Evolutionary conservation across 305 asterid genomes (phyloP).

Genomic region (Solanum hybrid): DNA sequence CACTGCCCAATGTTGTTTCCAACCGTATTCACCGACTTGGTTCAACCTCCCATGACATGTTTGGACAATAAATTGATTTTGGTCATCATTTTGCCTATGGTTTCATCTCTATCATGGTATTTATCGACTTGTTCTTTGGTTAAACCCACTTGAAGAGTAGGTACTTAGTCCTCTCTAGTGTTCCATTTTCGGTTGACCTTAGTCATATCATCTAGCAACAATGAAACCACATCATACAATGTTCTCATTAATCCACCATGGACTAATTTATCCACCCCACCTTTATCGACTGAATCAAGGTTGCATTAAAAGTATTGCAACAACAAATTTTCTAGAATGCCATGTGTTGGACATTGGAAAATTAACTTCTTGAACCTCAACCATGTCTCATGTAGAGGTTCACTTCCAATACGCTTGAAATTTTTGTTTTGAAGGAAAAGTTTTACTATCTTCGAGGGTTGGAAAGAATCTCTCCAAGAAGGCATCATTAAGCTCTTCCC

Average conservation of each 20-base stretch:
- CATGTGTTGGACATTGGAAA: background rate
- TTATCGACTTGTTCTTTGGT: background rate
- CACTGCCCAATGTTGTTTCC: background rate
- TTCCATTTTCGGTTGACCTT: background rate
- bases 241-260: background rate
- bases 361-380: background rate
- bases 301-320: background rate
- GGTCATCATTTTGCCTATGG: background rate
- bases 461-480: background rate
- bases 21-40: background rate
- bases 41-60: background rate
- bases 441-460: background rate
- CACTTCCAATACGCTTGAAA: background rate
- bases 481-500: background rate
- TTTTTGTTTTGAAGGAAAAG: background rate
- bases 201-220: background rate
- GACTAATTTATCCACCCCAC: background rate
- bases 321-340: background rate
- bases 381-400: background rate
- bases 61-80: background rate
- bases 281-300: background rate
- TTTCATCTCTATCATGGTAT: background rate
- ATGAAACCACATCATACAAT: background rate
- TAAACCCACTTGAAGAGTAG: background rate
- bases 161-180: background rate